Percentiles rank a stretch among this genome's conserved stretches.
These are phyloP conservation scores for Macrocystidia cucumis DNA, from an alignment of 1,284 basidiomycete genomes.

Conservation along the genomic window DNA sequence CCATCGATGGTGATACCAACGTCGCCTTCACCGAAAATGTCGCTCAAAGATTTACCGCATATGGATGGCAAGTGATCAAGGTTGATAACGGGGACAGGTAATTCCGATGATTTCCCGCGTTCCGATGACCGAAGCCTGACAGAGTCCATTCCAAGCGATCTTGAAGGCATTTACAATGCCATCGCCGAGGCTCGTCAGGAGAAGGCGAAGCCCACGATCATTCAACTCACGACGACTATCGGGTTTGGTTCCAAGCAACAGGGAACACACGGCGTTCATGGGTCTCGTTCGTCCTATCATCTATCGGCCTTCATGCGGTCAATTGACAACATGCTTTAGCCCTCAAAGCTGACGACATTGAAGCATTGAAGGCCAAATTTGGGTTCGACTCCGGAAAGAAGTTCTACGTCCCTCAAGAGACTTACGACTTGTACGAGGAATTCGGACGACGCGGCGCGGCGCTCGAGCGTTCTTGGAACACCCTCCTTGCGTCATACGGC, in stretches of 20 bases:
- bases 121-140: no score
- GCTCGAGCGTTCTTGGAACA: constrained; percentile 73
- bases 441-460: constrained; percentile 69
- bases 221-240: constrained; percentile 85
- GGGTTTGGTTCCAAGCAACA: constrained; percentile 90
- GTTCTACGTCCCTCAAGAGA: constrained; percentile 77
- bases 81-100: constrained; percentile 80
- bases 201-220: constrained; percentile 81
- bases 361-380: constrained; percentile 78
- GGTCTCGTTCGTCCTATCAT: constrained; percentile 49
- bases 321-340: constrained; percentile 38
- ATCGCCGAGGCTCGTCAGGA: constrained; percentile 73
- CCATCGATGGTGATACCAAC: constrained; percentile 91
- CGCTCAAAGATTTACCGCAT: constrained; percentile 79
- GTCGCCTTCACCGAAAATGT: constrained; percentile 95
- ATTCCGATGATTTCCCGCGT: constrained; percentile 1
- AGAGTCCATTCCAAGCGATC: constrained; percentile 51
- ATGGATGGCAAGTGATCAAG: constrained; percentile 90
- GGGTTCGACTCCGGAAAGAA: constrained; percentile 76
- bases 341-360: constrained; percentile 90
- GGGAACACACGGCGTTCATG: constrained; percentile 92
- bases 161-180: constrained; percentile 73
- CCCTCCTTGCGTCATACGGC: constrained; percentile 65
- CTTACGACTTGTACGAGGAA: constrained; percentile 63
- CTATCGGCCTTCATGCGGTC: constrained; percentile 4